Evolutionary conservation across 2,329 filamentous ascomycete genomes (phyloP), one percentile per base, ranked within the genome.

Genomic region (Drechmeria coniospora): DNA sequence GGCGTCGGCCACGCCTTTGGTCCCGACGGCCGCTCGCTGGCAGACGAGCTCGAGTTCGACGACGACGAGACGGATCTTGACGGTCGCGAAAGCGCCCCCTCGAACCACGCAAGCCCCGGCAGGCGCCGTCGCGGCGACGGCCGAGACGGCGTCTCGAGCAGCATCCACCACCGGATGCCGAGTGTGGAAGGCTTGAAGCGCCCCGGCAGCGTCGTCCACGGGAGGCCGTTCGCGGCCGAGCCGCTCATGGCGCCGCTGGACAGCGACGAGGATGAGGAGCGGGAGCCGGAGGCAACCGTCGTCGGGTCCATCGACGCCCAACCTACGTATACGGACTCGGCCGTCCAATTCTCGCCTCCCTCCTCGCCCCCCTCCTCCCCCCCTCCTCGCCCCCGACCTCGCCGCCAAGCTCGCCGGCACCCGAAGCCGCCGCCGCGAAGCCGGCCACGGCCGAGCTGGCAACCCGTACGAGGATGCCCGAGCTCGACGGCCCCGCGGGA

Each of bases 31-130:
- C 54, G 83, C 33, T 92, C 79, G 36, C 63, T 98, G 22, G 90
- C 90, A 1, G 86, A 95, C 41, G 90, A 98, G 54, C 65, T 98
- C 30, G 76, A 81, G 35, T 79, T 93, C 35, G 80, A 87, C 31
- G 81, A 86, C 18, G 64, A 70, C 23, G 68, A 72, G 36, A 77
- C 79, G 20, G 75, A 86, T 36, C 67, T 76, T 24, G 78, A 82
- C 27, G 74, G 75, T 2, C 69, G 74, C 21, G 68, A 75, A 31
- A 78, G 70, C 35, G 60, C 63, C 11, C 42, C 74, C 26, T 75
- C 72, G 3, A 53, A 56, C 31, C 43, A 51, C 28, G 44, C 49
- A 6, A 53, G 57, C 18, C 46, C 51, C 25, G 51, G 54, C 12
- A 51, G 54, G 14, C 70, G 72, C 38, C 51, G 50, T 20, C 62